Conservation (phyloP, 1,284 basidiomycete genomes). For the Cutaneotrichosporon sp. region DNA sequence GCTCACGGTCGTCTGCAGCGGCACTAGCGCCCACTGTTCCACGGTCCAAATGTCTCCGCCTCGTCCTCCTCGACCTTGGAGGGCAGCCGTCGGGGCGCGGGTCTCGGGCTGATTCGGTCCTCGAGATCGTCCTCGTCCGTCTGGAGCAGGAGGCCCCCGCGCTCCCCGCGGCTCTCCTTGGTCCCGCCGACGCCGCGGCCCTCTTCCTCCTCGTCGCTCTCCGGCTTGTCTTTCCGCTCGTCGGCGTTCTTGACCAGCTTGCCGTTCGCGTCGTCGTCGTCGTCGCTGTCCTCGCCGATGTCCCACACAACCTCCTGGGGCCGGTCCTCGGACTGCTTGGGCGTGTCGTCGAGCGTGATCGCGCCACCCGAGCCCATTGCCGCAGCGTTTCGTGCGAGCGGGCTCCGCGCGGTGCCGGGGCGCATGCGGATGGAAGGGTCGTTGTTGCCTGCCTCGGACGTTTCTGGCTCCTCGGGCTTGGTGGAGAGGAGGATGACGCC, state of each 20-base stretch:
- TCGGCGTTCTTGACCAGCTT: conserved; percentile 32
- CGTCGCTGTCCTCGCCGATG: conserved; percentile 20
- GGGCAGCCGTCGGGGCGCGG: background rate
- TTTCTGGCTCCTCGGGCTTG: conserved; percentile 36
- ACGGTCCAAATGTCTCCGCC: conserved; percentile 37
- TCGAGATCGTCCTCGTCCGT: conserved; percentile 16
- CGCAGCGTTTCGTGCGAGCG: background rate
- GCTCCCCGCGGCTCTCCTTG: conserved; percentile 21
- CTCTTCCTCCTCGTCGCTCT: conserved; percentile 30
- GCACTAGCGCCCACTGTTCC: conserved; percentile 18
- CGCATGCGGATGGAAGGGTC: conserved; percentile 36
- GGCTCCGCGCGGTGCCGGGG: conserved; percentile 15
- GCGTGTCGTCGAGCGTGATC: background rate
- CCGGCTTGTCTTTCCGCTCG: conserved; percentile 41
- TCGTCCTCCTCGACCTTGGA: conserved; percentile 21
- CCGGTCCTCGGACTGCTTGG: conserved; percentile 8
- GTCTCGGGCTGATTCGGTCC: background rate
- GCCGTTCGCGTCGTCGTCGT: conserved; percentile 11
- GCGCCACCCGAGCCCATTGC: conserved; percentile 2
- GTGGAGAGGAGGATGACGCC: conserved; percentile 67
- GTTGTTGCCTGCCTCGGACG: conserved; percentile 14
- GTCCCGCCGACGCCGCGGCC: conserved; percentile 35
- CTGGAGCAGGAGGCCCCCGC: conserved; percentile 23
- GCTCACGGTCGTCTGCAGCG: background rate
- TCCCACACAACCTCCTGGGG: conserved; percentile 18